Conservation (phyloP, 257 asterid genomes). For the Solanum okadae region DNA sequence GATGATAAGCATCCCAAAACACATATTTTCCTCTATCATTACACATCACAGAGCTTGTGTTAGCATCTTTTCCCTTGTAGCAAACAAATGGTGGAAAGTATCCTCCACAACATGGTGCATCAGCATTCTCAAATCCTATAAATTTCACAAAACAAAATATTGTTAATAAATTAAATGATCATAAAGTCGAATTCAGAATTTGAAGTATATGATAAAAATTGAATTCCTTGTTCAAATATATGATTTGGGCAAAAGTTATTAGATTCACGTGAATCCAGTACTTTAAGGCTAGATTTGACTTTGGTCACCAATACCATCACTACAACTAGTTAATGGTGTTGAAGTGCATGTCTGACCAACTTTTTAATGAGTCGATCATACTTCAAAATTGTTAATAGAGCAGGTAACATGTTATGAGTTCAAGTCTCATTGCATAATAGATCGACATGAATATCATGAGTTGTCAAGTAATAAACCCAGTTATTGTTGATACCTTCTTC, state of each 20-base stretch:
- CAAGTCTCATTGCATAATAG: background rate
- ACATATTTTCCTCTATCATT: conserved; percentile 28
- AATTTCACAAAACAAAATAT: background rate
- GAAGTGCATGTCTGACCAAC: background rate
- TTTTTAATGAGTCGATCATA: background rate
- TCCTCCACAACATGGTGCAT: conserved; percentile 53
- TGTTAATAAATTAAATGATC: background rate
- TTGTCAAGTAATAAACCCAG: too few relatives aligned
- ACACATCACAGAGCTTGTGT: conserved; percentile 16
- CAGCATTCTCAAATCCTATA: conserved; percentile 38
- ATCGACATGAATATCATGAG: too few relatives aligned
- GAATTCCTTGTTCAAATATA: background rate
- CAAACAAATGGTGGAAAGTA: conserved; percentile 48
- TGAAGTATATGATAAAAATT: background rate
- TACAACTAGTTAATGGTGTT: background rate
- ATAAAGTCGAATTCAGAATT: background rate
- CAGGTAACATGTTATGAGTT: background rate
- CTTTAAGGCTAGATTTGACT: too few relatives aligned
- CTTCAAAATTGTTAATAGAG: background rate
- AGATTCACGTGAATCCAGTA: background rate
- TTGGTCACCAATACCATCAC: too few relatives aligned
- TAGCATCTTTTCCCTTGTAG: conserved; percentile 10
- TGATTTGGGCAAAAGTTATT: background rate
- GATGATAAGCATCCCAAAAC: conserved; percentile 61
- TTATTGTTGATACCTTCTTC: too few relatives aligned